Percentiles rank a stretch among this genome's conserved stretches.
Conservation (phyloP, 257 asterid species). For the Petunia axillaris region DNA sequence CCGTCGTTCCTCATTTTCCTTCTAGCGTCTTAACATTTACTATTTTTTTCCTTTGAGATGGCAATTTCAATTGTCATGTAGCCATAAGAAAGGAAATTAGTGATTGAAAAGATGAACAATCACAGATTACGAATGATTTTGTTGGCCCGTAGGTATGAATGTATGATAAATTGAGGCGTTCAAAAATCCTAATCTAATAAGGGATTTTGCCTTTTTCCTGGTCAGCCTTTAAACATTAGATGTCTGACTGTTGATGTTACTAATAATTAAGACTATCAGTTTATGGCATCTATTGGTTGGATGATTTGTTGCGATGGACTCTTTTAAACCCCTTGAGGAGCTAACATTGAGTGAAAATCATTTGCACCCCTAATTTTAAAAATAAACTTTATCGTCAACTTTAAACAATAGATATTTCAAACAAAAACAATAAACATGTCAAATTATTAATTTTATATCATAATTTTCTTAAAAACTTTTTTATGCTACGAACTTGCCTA, state of each 20-base stretch:
- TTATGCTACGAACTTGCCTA: too few species aligned
- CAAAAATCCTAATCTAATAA: constrained; percentile 13
- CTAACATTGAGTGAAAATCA: background rate
- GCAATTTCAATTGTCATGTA: background rate
- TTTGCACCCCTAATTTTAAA: too few species aligned
- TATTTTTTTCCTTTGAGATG: background rate
- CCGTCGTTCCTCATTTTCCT: too few species aligned
- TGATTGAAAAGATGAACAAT: background rate
- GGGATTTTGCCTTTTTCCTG: background rate
- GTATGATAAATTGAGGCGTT: background rate
- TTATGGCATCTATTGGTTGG: background rate
- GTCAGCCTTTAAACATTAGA: background rate
- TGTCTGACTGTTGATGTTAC: background rate
- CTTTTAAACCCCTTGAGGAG: background rate
- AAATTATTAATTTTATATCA: too few species aligned
- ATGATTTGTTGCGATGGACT: background rate
- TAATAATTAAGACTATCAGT: background rate
- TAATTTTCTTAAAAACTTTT: too few species aligned
- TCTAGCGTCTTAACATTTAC: too few species aligned
- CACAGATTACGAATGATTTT: background rate
- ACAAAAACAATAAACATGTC: too few species aligned
- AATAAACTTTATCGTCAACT: too few species aligned
- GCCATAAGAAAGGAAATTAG: background rate
- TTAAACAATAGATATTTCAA: too few species aligned
- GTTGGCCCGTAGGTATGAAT: background rate